Base-by-base conservation (phyloP, 2,329 filamentous ascomycete species). In the Berkeleyomyces basicola region DNA sequence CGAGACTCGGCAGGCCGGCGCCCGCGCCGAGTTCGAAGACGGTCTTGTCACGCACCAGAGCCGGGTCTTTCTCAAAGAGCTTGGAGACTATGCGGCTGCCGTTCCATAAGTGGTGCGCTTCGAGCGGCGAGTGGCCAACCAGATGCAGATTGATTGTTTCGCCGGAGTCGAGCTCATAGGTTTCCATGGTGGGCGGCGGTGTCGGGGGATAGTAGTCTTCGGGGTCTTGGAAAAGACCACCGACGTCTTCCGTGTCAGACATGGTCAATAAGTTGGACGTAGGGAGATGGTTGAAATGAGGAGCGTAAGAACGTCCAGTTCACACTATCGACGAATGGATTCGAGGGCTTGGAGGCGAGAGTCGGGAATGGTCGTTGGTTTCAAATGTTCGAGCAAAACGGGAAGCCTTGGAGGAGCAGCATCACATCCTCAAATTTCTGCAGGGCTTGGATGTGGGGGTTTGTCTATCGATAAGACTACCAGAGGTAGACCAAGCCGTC, bases 91-190 rank as follows among this genome's bases (percentile, higher is more conserved):
- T 83, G 66, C 88, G 86, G 65, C 86, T 86, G 65, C 89, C 91
- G 72, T 96, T 95, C 92, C 92, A 97, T 39, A 96, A 80, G 67
- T 88, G 81, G 73, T 96, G 89, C 14, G 89, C 91, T 82, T 95
- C 95, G 11, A 95, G 81, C 33, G 90, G 88, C 76, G 88, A 92
- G 73, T 88, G 85, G 65, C 91, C 91, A 53, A 96, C 88, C 74
- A 96, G 82, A 68, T 88, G 83, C 66, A 96, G 80, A 59, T 77
- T 82, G 67, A 95, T 75, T 37, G 77, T 76, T 66, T 82, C 71
- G 65, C 87, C 88, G 43, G 81, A 82, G 63, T 82, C 75, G 71
- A 92, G 81, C 31, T 78, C 82, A 76, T 95, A 87, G 51, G 82
- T 79, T 66, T 87, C 83, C 66, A 82, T 83, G 2, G 87, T 92